Percentiles rank a stretch among this genome's conserved stretches.
These are phyloP conservation scores for Debaryomyces prosopidis DNA, from an alignment of 805 yeast species.

Conservation along the genomic window DNA sequence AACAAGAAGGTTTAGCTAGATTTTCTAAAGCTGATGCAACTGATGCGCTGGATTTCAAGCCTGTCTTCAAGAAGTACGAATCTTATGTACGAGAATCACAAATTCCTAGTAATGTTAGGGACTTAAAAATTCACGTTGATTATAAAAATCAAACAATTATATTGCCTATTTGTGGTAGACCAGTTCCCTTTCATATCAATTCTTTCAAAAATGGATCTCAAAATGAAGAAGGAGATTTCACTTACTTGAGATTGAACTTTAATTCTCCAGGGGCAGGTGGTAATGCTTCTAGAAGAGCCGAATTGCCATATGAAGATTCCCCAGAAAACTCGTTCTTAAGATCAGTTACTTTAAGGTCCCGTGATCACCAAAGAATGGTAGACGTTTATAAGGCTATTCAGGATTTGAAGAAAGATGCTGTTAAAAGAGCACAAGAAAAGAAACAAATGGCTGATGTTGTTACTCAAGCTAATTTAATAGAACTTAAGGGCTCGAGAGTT, in stretches of 20 bases:
- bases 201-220: conserved; percentile 92
- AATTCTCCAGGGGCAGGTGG: conserved; percentile 90
- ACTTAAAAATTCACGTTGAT: conserved; percentile 85
- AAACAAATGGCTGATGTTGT: conserved; percentile 93
- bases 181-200: conserved; percentile 96
- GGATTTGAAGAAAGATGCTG: conserved; percentile 88
- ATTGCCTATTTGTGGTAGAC: conserved; percentile 90
- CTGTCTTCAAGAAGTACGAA: conserved; percentile 88
- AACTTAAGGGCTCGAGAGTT: conserved; percentile 80
- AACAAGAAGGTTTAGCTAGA: conserved; percentile 81
- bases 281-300: conserved; percentile 65
- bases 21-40: conserved; percentile 78
- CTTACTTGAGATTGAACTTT: conserved; percentile 86
- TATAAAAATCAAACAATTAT: conserved; percentile 84
- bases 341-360: conserved; percentile 82
- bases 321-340: conserved; percentile 85
- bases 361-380: conserved; percentile 86
- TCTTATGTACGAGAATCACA: conserved; percentile 93
- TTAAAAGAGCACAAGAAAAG: conserved; percentile 86
- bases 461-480: conserved; percentile 83
- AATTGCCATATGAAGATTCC: conserved; percentile 87
- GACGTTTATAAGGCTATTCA: conserved; percentile 87
- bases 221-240: conserved; percentile 94
- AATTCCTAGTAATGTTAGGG: conserved; percentile 80
- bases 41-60: conserved; percentile 59